Base-by-base conservation (phyloP, 2,329 filamentous ascomycete genomes). In the Monosporascus sp. region DNA sequence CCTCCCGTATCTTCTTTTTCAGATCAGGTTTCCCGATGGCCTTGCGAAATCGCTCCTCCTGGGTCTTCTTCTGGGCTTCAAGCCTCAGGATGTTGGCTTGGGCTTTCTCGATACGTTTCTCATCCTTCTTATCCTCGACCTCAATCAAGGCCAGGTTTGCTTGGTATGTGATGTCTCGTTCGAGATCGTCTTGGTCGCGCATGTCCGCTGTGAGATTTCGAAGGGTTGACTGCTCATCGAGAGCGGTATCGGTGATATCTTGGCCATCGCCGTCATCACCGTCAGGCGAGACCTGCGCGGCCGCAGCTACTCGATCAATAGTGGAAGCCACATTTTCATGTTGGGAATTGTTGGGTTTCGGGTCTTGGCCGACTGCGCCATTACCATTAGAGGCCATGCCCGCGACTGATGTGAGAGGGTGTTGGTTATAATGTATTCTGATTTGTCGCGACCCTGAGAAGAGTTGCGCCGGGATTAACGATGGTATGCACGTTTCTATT, bases 151-250 rank as follows among this genome's bases (percentile, higher is more conserved):
- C 80, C 18, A 78, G 73, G 51, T 79, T 84, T 4, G 83, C 84
- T 60, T 87, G 79, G 17, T 77, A 67, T 1, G 81, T 81, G 58
- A 97, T 95, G 65, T 96, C 91, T 57, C 90, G 82, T 70, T 97
- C 93, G 20, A 97, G 74, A 54, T 97, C 92, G 73, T 92, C 87
- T 69, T 97, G 93, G 63, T 96, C 85, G 53, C 90, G 85, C 22
- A 94, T 83, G 54, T 86, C 79, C 50, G 85, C 81, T 5, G 87
- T 85, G 41, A 91, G 73, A 44, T 80, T 80, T 53, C 78, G 76
- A 27, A 91, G 73, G 20, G 81, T 79, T 50, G 77, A 76, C 43
- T 80, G 79, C 63, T 89, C 86, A 57, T 83, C 81, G 54, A 79
- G 54, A 22, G 17, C 39, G 8, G 50, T 49, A 36, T 57, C 44